These are phyloP conservation scores for Striga asiatica DNA, from an alignment of 257 asterid genomes.

Conservation along the genomic window DNA sequence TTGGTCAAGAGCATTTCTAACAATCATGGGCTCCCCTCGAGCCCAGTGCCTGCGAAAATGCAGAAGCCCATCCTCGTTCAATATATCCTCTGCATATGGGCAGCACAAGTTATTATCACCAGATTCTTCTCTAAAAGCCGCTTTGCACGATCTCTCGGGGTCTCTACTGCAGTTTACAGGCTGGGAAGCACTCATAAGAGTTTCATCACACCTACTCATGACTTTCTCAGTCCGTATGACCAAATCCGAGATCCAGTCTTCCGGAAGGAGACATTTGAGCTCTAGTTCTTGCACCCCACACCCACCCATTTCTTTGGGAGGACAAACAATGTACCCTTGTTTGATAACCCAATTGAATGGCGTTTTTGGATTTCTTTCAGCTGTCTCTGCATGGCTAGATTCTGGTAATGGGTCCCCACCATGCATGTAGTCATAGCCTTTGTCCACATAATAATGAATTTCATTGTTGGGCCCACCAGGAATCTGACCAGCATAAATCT, in stretches of 20 bases:
- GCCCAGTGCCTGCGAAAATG: slow-evolving; percentile 75
- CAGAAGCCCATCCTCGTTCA: slow-evolving; percentile 39
- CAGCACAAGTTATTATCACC: slow-evolving; percentile 46
- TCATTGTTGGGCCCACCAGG: slow-evolving; percentile 23
- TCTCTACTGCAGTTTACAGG: slow-evolving; percentile 14
- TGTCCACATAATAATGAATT: slow-evolving; percentile 23
- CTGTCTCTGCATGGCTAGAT: slow-evolving; percentile 15
- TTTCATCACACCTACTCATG: slow-evolving; percentile 19
- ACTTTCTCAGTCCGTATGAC: slow-evolving; percentile 32
- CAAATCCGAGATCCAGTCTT: slow-evolving; percentile 51
- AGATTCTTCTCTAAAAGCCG: slow-evolving; percentile 39
- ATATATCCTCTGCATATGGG: slow-evolving; percentile 40
- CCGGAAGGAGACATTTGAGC: slow-evolving; percentile 74
- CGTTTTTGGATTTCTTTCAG: slow-evolving; percentile 20
- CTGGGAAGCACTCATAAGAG: slow-evolving; percentile 7
- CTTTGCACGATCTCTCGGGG: slow-evolving; percentile 26
- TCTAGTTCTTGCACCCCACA: slow-evolving; percentile 61
- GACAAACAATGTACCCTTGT: slow-evolving; percentile 43
- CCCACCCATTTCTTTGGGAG: slow-evolving; percentile 70
- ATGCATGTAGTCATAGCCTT: slow-evolving; percentile 69
- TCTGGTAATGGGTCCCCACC: slow-evolving; percentile 59
- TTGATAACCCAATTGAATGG: slow-evolving; percentile 28
- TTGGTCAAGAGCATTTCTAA: slow-evolving; percentile 56
- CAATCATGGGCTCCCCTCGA: slow-evolving; percentile 83
- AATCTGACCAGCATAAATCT: slow-evolving; percentile 43